A percentile compares a stretch with the other conserved stretches of the same genome.
phyloP scores from a whole-genome alignment of 2,329 filamentous ascomycete species.

The Apiospora sp. region DNA sequence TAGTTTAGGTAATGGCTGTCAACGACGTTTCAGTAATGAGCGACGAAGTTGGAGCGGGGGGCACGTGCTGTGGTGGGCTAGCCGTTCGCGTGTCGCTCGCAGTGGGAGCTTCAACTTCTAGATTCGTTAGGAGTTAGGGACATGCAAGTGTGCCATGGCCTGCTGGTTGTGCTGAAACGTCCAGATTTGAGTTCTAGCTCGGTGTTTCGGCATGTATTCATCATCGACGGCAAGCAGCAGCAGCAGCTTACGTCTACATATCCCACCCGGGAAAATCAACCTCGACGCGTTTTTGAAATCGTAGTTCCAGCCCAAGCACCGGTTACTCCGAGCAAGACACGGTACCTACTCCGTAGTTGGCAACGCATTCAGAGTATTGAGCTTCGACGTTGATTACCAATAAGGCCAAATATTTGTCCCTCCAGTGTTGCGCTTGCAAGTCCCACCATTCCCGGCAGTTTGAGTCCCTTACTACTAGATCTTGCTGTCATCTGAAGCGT shows the following conservation, averaged over 20 bases:
- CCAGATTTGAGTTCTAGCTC: neutral
- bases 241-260: neutral
- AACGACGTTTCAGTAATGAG: slow-evolving; percentile 10
- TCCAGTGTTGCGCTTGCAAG: neutral
- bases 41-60: neutral
- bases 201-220: neutral
- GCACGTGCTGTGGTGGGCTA: neutral
- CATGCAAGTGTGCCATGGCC: neutral
- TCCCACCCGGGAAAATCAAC: neutral
- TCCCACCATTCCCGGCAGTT: neutral
- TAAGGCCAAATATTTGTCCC: neutral
- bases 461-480: neutral
- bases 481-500: neutral
- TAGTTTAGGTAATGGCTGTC: slow-evolving; percentile 15
- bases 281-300: neutral
- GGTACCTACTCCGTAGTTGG: no score
- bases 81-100: neutral
- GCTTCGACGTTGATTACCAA: neutral
- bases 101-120: neutral
- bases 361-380: neutral
- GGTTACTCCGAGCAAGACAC: neutral
- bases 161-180: neutral
- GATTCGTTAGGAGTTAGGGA: no score
- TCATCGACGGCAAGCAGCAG: neutral
- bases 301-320: neutral